Base-by-base conservation (phyloP, 371 early-diverging fungal species). In the Mortierella sp. region DNA sequence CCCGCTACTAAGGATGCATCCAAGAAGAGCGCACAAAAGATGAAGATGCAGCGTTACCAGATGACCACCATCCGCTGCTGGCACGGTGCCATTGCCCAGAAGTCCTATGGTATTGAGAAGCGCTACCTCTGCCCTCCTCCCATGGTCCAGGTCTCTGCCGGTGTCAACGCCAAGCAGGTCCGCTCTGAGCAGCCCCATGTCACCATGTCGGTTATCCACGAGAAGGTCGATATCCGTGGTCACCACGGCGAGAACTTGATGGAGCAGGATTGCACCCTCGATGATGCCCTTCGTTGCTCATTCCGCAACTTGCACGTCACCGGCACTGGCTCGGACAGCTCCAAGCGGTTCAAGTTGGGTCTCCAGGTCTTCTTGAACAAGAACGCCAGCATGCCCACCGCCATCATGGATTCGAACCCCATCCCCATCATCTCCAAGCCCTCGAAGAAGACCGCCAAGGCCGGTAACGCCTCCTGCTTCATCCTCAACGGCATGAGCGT, bases 51-150 rank as follows among this genome's bases (percentile, higher is more conserved):
- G 79, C 87, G 87, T 5, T 86, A 86, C 43, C 87, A 86, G 48
- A 86, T 86, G 87, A 90, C 91, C 35, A 92, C 91, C 32, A 88
- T 93, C 71, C 91, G 91, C n/a, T 92, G 92, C 81, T 89, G 90
- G 83, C 93, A 93, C 79, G 93, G 92, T 12, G 89, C 92, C 3
- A 92, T 93, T 63, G 96, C 95, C 4, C 96, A 96, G 81, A 96
- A 96, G 88, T 95, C 95, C 3, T 96, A 96, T 79, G 96, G 96
- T 58, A 91, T 92, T 77, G 96, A 96, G 76, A 95, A 95, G 83
- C 92, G 96, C 4, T 96, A 95, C 79, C 88, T 96, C 29, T 96
- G 95, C 80, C 96, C 96, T 48, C 95, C 96, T 48, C 96, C 96
- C 14, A 89, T 94, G 68, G 93, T 95, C 18, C 88, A 91, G 43